Conservation (phyloP, 169 alveolate species). For the Nephromyces sp. region DNA sequence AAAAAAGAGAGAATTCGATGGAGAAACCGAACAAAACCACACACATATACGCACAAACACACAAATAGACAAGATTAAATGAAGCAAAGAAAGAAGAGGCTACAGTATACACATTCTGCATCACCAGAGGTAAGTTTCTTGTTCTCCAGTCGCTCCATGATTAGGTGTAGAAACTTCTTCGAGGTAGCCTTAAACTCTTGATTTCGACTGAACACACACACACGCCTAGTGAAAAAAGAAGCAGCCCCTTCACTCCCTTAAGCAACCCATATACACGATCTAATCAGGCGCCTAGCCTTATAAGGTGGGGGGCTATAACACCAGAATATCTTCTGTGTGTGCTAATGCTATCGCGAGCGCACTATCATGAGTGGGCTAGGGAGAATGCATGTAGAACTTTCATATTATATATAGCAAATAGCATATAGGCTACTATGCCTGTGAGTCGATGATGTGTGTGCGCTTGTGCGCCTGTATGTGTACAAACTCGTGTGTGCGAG, state of each 20-base stretch:
- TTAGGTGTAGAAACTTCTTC: background rate
- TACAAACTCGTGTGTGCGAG: no score
- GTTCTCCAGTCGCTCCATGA: background rate
- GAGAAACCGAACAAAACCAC: background rate
- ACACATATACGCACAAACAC: background rate
- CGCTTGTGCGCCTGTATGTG: no score
- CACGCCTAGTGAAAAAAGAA: background rate
- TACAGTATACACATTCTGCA: no score
- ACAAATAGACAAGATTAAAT: background rate
- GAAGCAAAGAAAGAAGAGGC: background rate
- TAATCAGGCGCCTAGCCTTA: background rate
- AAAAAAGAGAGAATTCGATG: background rate
- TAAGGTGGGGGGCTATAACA: background rate
- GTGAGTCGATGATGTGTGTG: no score
- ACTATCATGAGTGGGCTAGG: background rate
- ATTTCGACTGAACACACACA: background rate
- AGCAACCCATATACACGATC: background rate
- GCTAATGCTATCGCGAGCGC: background rate
- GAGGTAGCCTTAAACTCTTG: background rate
- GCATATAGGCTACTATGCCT: no score
- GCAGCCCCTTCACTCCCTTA: background rate
- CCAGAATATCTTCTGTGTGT: background rate
- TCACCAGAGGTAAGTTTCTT: background rate
- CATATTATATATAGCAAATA: no score
- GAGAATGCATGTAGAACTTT: background rate